Evolutionary conservation across 2,329 filamentous ascomycete species (phyloP), one percentile per base, ranked within the genome.

Genomic region (Epichloe sibirici): DNA sequence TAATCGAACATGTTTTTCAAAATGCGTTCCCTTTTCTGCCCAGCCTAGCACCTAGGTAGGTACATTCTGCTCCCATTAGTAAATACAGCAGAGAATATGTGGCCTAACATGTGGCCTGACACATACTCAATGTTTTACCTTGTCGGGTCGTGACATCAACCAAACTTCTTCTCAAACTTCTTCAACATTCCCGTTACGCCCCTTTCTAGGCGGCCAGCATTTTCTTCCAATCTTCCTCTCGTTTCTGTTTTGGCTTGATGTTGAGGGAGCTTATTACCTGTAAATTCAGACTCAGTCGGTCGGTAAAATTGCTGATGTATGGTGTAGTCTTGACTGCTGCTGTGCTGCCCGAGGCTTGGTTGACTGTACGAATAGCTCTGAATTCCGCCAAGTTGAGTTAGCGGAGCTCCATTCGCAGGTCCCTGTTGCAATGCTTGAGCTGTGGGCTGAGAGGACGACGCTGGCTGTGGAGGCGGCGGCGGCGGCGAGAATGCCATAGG

Each of bases 121-220:
- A 31, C 31, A 31, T 31, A 0, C 31, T 3, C 3, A 8, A 31
- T 31, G 8, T 11, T 31, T 31, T 4, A 31, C 31, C 9, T 31
- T 4, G 15, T 45, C 25, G 8, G 15, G 9, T 25, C 34, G 17
- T 37, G 25, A 23, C 7, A 25, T 49, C 65, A 81, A 0, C 74
- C 76, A 68, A 85, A 83, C 64, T 81, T 86, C 79, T 87, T 88
- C 71, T 90, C 86, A 66, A 90, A 76, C 70, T 83, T 88, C 76
- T 85, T 88, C 58, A 90, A 67, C 73, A 89, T 83, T 6, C 82
- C 81, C 31, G 80, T 78, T 4, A 89, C 78, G 1, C 84, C 82
- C 65, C 81, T 82, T 69, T 90, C 86, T 37, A 89, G 60, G 59
- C 79, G 75, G 31, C 79, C 81, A 0, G 84, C 80, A 55, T 79